phyloP scores from a whole-genome alignment of 176 grass and related monocot species.

The Cymbopogon citratus region DNA sequence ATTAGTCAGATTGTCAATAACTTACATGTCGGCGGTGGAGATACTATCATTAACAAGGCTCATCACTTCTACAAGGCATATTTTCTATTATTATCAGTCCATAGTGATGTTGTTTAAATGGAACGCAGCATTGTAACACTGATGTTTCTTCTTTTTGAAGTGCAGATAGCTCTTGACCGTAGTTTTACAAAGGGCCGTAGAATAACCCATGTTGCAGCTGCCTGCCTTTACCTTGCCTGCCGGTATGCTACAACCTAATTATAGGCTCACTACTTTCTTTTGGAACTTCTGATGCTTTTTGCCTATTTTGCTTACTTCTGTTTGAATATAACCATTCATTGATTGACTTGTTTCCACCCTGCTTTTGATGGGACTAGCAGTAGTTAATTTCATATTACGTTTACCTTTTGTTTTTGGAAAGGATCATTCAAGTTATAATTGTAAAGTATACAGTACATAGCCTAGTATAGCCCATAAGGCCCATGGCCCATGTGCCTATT shows the following conservation, averaged over 20 bases:
- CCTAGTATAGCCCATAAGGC: too few relatives aligned
- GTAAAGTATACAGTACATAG: too few relatives aligned
- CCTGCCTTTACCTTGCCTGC: conserved; percentile 95
- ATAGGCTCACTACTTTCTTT: neutral
- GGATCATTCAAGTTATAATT: too few relatives aligned
- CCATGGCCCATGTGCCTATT: too few relatives aligned
- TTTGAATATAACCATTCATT: neutral
- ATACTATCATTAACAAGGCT: conserved; percentile 51
- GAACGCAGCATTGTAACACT: neutral
- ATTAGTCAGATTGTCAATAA: conserved; percentile 58
- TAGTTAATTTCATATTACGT: neutral
- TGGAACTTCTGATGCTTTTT: neutral
- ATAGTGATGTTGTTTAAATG: neutral
- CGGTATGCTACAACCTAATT: conserved; percentile 38
- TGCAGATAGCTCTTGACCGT: conserved; percentile 75
- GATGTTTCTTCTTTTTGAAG: conserved; percentile 32
- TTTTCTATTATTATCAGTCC: neutral
- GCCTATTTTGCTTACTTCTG: neutral
- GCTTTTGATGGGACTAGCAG: neutral
- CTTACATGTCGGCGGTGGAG: conserved; percentile 62
- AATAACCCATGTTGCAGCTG: conserved; percentile 67
- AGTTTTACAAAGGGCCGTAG: conserved; percentile 73
- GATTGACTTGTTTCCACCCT: neutral
- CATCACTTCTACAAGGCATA: conserved; percentile 65
- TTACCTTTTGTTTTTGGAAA: too few relatives aligned